Percentiles rank a stretch among this genome's conserved stretches.
These are phyloP conservation scores for Pseudogymnoascus sp. DNA, from an alignment of 2,329 filamentous ascomycete species.

Conservation along the genomic window DNA sequence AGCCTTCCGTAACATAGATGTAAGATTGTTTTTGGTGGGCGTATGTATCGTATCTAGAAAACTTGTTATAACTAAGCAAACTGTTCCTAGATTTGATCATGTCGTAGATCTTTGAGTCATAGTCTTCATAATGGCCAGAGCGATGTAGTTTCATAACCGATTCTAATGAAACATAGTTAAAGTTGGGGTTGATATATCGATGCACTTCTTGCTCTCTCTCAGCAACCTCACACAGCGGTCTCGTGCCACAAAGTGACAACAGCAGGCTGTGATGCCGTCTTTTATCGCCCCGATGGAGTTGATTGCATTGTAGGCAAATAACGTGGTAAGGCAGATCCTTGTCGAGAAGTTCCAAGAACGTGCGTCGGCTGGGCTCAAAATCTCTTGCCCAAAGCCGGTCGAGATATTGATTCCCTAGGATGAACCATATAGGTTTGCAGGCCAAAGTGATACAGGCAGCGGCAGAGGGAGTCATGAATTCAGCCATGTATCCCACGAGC, in stretches of 20 bases:
- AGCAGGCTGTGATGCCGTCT: neutral
- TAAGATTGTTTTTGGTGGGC: neutral
- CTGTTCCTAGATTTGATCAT: neutral
- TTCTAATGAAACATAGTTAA: neutral
- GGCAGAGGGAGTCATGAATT: neutral
- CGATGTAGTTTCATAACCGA: neutral
- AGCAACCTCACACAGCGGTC: neutral
- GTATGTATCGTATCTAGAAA: neutral
- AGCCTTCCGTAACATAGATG: neutral
- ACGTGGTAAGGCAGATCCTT: neutral
- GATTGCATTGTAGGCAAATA: neutral
- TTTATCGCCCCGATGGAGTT: neutral
- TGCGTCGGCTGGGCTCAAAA: neutral
- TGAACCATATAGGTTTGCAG: neutral
- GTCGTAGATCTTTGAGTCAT: neutral
- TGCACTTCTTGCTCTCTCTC: neutral
- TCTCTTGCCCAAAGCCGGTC: neutral
- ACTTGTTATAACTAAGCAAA: neutral
- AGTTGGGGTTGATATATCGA: neutral
- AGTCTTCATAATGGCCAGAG: neutral
- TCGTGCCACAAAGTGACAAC: neutral
- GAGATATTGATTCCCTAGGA: neutral
- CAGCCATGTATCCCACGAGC: neutral
- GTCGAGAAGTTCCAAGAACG: neutral
- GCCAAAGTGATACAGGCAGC: neutral